phyloP scores from a whole-genome alignment of 345 rosid species.

The Kandelia obovata region DNA sequence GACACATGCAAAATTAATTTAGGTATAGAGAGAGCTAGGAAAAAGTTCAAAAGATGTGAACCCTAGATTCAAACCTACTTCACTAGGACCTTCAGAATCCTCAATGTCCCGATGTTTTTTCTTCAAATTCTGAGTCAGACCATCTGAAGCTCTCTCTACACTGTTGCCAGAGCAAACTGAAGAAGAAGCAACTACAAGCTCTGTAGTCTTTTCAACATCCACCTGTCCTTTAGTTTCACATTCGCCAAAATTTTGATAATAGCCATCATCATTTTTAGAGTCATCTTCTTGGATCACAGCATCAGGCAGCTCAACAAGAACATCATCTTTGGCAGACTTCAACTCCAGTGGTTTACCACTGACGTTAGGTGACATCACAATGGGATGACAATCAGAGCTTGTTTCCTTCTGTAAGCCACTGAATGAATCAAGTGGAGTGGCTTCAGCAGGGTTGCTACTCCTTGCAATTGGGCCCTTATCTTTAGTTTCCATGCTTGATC shows the following conservation, averaged over 20 bases:
- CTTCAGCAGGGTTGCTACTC: constrained; percentile 21
- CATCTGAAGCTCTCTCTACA: constrained; percentile 52
- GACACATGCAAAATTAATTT: constrained; percentile 3
- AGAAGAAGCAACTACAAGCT: constrained; percentile 53
- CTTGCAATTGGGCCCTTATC: constrained; percentile 30
- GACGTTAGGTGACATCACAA: constrained; percentile 31
- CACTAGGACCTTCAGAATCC: constrained; percentile 66
- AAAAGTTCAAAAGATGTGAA: constrained; percentile 1
- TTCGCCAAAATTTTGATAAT: constrained; percentile 25
- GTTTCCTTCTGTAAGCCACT: constrained; percentile 28
- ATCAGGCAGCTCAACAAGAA: constrained; percentile 35
- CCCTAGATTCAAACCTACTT: constrained; percentile 40
- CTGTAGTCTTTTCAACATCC: constrained; percentile 50
- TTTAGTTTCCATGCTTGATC: constrained; percentile 21
- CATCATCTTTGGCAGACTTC: constrained; percentile 31
- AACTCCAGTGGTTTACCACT: constrained; percentile 32
- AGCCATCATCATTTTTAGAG: constrained; percentile 20
- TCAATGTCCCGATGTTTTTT: constrained; percentile 58
- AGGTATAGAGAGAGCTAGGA: not conserved
- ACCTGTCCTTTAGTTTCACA: constrained; percentile 35
- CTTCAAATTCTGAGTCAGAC: constrained; percentile 47
- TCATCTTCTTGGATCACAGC: constrained; percentile 31
- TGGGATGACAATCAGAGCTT: constrained; percentile 30
- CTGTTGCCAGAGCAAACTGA: constrained; percentile 79
- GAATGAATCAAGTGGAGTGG: constrained; percentile 14